Evolutionary conservation across 148 eudicot species (phyloP).

Genomic region (Selenicereus undatus): DNA sequence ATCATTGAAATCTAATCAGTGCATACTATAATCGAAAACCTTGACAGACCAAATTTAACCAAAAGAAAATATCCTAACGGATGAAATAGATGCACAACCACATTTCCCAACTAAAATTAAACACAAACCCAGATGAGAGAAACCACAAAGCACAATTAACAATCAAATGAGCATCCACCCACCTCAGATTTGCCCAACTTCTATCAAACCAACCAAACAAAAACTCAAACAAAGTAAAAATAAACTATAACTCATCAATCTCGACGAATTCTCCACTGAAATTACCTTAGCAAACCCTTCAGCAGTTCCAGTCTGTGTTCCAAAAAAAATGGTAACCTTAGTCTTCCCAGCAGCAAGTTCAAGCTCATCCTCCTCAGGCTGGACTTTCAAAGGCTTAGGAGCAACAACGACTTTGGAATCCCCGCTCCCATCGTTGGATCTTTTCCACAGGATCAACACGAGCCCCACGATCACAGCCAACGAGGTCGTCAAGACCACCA

Average conservation of each 20-base stretch:
- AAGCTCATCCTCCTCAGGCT: constrained; percentile 47
- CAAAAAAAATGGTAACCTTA: constrained; percentile 58
- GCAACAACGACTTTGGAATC: constrained; percentile 38
- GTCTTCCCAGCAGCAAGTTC: constrained; percentile 53
- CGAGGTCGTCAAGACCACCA: constrained; percentile 46
- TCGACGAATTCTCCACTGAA: background rate
- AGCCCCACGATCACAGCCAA: constrained; percentile 56
- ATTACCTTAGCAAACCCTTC: constrained; percentile 90
- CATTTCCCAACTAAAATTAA: background rate
- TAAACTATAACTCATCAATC: background rate
- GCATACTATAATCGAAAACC: background rate
- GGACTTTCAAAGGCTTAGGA: constrained; percentile 35
- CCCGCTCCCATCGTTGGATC: constrained; percentile 40
- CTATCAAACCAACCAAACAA: background rate
- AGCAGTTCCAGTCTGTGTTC: constrained; percentile 90
- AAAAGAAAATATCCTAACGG: background rate
- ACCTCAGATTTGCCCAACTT: background rate
- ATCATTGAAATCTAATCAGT: background rate
- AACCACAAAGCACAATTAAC: background rate
- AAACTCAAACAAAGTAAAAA: background rate
- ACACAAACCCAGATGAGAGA: background rate
- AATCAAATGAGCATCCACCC: background rate
- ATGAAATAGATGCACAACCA: background rate
- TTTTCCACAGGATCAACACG: constrained; percentile 47
- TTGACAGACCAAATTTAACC: background rate